These are phyloP conservation scores for Trichophyton simii DNA, from an alignment of 2,329 filamentous ascomycete genomes.

Conservation along the genomic window DNA sequence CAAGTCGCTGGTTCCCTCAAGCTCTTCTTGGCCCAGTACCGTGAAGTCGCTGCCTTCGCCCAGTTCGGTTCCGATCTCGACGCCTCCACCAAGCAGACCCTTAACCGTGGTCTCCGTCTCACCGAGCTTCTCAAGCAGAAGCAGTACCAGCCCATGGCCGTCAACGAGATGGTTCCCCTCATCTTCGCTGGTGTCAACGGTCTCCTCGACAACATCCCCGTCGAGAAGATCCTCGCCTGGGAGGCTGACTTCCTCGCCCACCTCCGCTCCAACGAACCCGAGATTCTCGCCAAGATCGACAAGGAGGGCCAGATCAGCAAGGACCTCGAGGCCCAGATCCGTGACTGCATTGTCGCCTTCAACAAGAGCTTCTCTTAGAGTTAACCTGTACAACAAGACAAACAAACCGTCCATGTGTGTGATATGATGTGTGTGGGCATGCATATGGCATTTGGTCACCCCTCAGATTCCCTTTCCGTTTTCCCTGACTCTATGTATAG, in stretches of 20 bases:
- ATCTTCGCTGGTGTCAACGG: conserved; percentile 99
- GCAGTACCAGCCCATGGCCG: conserved; percentile 97
- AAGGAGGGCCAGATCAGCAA: conserved; percentile 95
- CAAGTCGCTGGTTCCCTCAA: conserved; percentile 99
- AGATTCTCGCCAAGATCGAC: conserved; percentile 73
- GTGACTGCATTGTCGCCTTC: conserved; percentile 64
- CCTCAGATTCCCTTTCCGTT: conserved; percentile 5
- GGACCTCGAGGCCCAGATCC: conserved; percentile 55
- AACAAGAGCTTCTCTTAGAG: conserved; percentile 75
- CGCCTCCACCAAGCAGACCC: conserved; percentile 96
- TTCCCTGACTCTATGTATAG: conserved; percentile 11
- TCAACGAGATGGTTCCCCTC: conserved; percentile 99
- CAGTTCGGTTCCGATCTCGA: conserved; percentile 99
- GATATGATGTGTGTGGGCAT: background rate
- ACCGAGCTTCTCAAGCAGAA: conserved; percentile 99
- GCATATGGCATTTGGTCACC: conserved; percentile 1
- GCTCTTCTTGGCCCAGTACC: conserved; percentile 99
- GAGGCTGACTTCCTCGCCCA: conserved; percentile 88
- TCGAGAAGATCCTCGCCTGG: conserved; percentile 83
- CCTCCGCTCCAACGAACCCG: conserved; percentile 80
- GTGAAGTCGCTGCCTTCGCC: conserved; percentile 98
- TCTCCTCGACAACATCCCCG: conserved; percentile 76
- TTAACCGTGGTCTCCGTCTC: conserved; percentile 94
- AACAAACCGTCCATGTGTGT: background rate
- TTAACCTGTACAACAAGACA: conserved; percentile 5